A percentile compares a stretch with the other conserved stretches of the same genome.
Evolutionary conservation across 352 stramenopile species (phyloP).

Genomic region (Phytopythium litorale): DNA sequence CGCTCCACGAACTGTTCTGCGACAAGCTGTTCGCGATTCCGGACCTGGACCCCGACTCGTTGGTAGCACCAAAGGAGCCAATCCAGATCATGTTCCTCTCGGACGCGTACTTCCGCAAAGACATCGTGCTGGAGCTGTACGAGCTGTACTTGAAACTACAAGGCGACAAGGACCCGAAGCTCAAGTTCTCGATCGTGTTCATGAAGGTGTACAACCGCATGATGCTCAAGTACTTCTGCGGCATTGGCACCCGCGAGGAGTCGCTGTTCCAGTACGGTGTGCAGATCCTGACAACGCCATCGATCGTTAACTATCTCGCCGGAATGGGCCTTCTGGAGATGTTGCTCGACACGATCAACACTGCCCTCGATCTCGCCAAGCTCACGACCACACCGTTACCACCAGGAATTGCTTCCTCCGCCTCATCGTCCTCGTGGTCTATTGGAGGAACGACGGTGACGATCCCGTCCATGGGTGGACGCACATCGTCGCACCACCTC

Average conservation of each 20-base stretch:
- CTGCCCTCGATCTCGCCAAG: conserved; percentile 67
- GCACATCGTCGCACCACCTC: conserved; percentile 1
- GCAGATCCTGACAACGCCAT: conserved; percentile 93
- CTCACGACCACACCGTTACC: conserved; percentile 19
- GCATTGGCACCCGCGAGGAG: conserved; percentile 88
- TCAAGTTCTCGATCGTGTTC: conserved; percentile 89
- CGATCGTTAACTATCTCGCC: conserved; percentile 69
- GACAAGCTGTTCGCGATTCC: conserved; percentile 57
- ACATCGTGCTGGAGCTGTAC: conserved; percentile 89
- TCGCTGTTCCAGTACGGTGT: conserved; percentile 90
- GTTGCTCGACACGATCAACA: conserved; percentile 74
- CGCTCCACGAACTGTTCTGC: conserved; percentile 65
- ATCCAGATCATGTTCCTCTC: conserved; percentile 91
- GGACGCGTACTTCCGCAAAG: conserved; percentile 94
- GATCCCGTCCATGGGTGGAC: conserved; percentile 13
- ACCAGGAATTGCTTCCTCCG: not conserved
- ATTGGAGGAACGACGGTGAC: not conserved
- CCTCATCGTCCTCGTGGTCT: conserved; percentile 15
- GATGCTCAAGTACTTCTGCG: conserved; percentile 87
- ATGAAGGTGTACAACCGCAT: conserved; percentile 82
- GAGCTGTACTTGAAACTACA: conserved; percentile 94
- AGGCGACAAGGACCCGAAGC: conserved; percentile 93
- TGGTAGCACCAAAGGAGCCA: conserved; percentile 42
- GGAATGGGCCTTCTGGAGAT: conserved; percentile 67
- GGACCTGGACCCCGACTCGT: conserved; percentile 6